Evolutionary conservation across 192 early-diverging fungal species (phyloP), one percentile per base, ranked within the genome.

Genomic region (Rhizoclosmatium globosum): DNA sequence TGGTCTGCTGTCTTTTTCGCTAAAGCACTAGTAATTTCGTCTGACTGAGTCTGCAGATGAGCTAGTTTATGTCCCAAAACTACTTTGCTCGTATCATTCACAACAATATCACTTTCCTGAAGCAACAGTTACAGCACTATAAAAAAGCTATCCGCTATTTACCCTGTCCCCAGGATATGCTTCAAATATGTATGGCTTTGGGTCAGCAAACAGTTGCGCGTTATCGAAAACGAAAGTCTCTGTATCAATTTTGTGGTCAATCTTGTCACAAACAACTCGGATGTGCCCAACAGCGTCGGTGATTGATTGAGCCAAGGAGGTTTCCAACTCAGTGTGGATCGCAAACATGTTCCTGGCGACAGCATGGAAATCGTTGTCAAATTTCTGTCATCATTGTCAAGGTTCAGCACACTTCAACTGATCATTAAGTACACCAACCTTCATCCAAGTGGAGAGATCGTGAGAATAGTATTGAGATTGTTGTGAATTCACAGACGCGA

Each of bases 31-130:
- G 4, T 41, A 3, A 89, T 46, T 17, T 84, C 82, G 31, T 79
- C 81, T 42, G 79, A 77, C 13, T 53, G 79, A 4, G 46, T 53
- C 4, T 79, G 48, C 23, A 89, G 64, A 44, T 76, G 57, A 1
- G 79, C 80, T n/a, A 89, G 79, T 23, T 80, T 73, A 19, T 82
- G 79, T 17, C 87, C 87, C 42, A 89, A 79, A 46, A 78, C 44
- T 13, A 81, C 75, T 80, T 84, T 83, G 11, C 82, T 83, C 43
- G 83, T 68, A 41, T 89, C 87, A 61, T 87, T 83, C 47, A 89
- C 82, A 11, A 81, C 80, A 4, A 89, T 19, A 2, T 47, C 77
- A 17, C 47, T 62, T 31, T 45, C 74, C 72, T 74, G 23, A 43
- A 68, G 13, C 21, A 15, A 68, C 15, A 68, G 21, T 68, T 42